Evolutionary conservation across 2,329 filamentous ascomycete genomes (phyloP), one percentile per base, ranked within the genome.

Genomic region (Pseudogymnoascus destructans): DNA sequence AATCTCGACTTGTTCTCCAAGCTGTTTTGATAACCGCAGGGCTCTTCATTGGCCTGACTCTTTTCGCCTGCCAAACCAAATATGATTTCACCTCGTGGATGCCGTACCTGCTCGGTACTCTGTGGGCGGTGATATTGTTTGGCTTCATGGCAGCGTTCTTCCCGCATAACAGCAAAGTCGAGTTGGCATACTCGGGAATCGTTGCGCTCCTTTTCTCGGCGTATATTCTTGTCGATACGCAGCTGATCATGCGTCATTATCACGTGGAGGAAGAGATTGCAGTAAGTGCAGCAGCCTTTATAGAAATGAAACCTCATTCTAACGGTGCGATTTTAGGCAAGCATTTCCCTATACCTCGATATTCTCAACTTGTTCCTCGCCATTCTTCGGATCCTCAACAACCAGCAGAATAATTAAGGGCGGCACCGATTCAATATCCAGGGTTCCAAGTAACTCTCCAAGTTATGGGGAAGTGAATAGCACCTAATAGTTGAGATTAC

Each of bases 11-110:
- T 68, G 93, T 98, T 19, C 79, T 98, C 54, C 86, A 95, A 73
- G 93, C 93, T 13, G 85, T 95, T 32, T 73, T 95, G 63, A 82
- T 98, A 59, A 98, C 93, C 57, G 86, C 84, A 13, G 87, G 85
- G 57, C 87, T 91, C 68, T 91, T 92, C 69, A 76, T 89, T 66
- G 82, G 88, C 67, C 80, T 90, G 57, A 89, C 86, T 1, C 73
- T 91, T 46, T 97, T 98, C 71, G 93, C 93, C 55, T 95, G 91
- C 80, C 93, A 98, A 77, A 88, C 87, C 63, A 95, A 95, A 72
- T 98, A 98, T 70, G 93, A 98, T 76, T 98, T 98, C 71, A 97
- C 92, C 1, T 86, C 82, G 63, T 98, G 93, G 92, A 88, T 92
- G 77, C 92, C 93, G 15, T 97, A 96, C 70, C 81, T 97, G 3